These are phyloP conservation scores for Fusarium floridanum DNA, from an alignment of 2,329 filamentous ascomycete species.

Conservation along the genomic window DNA sequence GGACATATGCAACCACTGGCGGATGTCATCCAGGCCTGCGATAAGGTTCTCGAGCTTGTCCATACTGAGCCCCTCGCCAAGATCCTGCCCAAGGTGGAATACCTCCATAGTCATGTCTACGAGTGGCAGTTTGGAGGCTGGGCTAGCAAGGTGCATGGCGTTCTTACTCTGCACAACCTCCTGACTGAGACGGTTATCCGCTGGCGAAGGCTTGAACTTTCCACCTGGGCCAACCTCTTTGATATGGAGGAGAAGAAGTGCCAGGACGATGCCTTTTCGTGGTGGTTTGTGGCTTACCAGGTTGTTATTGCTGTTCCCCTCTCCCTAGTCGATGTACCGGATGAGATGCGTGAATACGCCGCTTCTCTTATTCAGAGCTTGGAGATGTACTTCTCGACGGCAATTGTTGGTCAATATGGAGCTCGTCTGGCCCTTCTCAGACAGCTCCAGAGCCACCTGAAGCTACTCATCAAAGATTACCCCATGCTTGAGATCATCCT, in stretches of 20 bases:
- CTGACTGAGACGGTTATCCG: slow-evolving; percentile 85
- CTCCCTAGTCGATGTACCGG: slow-evolving; percentile 69
- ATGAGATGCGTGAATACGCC: slow-evolving; percentile 73
- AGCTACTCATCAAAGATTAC: slow-evolving; percentile 70
- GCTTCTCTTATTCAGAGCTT: slow-evolving; percentile 80
- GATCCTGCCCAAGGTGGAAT: slow-evolving; percentile 87
- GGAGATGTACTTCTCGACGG: slow-evolving; percentile 81
- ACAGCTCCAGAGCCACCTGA: slow-evolving; percentile 74
- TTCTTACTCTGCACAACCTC: slow-evolving; percentile 77
- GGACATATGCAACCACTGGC: slow-evolving; percentile 80
- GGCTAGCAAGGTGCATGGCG: slow-evolving; percentile 83
- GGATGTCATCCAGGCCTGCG: slow-evolving; percentile 82
- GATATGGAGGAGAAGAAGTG: slow-evolving; percentile 85
- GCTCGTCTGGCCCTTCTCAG: slow-evolving; percentile 78
- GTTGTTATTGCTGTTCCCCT: slow-evolving; percentile 83
- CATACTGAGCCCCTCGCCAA: slow-evolving; percentile 88
- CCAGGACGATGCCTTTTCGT: slow-evolving; percentile 82
- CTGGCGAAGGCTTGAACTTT: slow-evolving; percentile 92
- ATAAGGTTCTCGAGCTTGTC: slow-evolving; percentile 79
- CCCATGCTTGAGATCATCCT: slow-evolving; percentile 69
- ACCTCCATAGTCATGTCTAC: slow-evolving; percentile 85
- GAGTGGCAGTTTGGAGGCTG: slow-evolving; percentile 93
- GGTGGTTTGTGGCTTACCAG: slow-evolving; percentile 98
- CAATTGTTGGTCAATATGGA: slow-evolving; percentile 84
- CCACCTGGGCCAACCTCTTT: slow-evolving; percentile 91